Conservation (phyloP, 139 green algal genomes). For the Ettlia oleoabundans region DNA sequence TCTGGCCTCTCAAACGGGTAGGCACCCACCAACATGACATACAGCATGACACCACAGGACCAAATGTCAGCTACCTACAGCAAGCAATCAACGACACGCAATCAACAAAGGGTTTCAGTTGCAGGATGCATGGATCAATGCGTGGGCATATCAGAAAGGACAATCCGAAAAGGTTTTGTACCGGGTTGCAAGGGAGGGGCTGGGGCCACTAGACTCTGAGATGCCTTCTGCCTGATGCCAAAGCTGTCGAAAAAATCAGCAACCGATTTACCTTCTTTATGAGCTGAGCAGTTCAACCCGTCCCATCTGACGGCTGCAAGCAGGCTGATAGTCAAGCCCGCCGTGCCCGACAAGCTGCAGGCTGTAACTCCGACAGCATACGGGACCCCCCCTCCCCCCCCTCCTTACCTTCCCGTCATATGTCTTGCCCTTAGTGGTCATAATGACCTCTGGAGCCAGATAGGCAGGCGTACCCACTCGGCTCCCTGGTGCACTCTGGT, state of each 20-base stretch:
- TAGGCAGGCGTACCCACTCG: slow-evolving; percentile 98
- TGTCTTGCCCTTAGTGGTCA: slow-evolving; percentile 82
- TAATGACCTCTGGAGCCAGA: slow-evolving; percentile 96
- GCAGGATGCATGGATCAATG: no score
- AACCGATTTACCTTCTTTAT: neutral
- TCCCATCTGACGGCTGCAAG: no score
- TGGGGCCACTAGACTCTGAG: no score
- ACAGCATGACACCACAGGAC: slow-evolving; percentile 98
- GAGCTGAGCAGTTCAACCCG: neutral
- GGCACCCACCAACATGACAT: slow-evolving; percentile 93
- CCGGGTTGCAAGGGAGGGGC: no score
- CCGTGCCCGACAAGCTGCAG: no score
- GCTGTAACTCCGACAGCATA: neutral
- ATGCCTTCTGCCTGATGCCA: no score
- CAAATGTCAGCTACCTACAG: slow-evolving; percentile 92
- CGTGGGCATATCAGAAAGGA: no score
- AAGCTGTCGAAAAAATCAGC: no score
- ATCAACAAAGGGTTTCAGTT: no score
- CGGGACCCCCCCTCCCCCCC: neutral
- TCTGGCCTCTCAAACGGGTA: slow-evolving; percentile 98
- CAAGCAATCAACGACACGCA: neutral
- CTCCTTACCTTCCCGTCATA: slow-evolving; percentile 94
- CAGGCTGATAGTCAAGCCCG: no score
- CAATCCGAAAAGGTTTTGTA: no score
- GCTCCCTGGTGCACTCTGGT: slow-evolving; percentile 78